Evolutionary conservation across 1,139 yeast species (phyloP).

Genomic region (Kurtzmaniella quercitrusa): DNA sequence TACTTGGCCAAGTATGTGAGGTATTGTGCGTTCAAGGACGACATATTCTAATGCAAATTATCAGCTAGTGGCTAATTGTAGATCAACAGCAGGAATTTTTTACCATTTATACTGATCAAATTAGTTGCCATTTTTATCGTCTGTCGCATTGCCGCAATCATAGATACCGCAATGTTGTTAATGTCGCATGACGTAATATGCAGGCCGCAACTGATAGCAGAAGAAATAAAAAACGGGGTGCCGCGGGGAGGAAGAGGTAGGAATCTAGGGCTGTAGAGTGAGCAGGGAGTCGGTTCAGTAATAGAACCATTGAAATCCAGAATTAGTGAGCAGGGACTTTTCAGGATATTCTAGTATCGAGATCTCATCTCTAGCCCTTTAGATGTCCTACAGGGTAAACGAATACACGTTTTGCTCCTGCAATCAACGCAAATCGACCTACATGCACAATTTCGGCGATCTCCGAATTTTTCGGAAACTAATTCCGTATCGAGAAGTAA

Average conservation of each 20-base stretch:
- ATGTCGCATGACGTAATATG: neutral
- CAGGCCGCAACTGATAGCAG: neutral
- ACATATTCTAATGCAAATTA: neutral
- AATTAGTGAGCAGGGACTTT: no score
- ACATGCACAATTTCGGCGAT: neutral
- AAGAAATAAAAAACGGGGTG: neutral
- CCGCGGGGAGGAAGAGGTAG: neutral
- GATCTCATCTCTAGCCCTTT: no score
- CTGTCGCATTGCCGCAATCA: neutral
- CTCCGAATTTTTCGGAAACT: neutral
- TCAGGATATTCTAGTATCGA: no score
- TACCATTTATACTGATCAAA: neutral
- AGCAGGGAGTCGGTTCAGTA: no score
- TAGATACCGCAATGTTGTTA: neutral
- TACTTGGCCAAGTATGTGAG: constrained; percentile 36
- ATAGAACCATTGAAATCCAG: no score
- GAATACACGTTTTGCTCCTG: no score
- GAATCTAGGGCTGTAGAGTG: no score
- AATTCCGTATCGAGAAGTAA: neutral
- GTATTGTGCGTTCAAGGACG: constrained; percentile 26
- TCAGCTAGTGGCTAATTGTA: neutral
- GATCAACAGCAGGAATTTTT: neutral
- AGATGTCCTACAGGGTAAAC: no score
- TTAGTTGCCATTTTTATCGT: neutral
- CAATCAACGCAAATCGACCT: no score